phyloP scores from a whole-genome alignment of 257 asterid genomes.

The Lavandula angustifolia region DNA sequence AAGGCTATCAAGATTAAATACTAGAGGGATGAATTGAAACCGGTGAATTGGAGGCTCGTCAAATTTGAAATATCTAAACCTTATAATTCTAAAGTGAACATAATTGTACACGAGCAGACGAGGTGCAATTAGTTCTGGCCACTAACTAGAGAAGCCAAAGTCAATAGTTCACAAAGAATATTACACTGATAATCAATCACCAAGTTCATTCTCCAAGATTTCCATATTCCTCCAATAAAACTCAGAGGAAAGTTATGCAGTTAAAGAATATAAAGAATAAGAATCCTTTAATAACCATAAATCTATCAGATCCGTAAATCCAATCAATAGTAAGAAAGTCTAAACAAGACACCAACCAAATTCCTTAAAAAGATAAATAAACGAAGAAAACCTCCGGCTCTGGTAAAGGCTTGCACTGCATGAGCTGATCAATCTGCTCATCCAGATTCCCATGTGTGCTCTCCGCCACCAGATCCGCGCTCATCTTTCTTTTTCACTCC shows the following conservation, averaged over 20 bases:
- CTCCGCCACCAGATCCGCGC: slow-evolving; percentile 80
- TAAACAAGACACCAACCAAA: neutral
- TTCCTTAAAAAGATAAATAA: neutral
- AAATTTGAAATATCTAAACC: slow-evolving; percentile 1
- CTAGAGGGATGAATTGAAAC: neutral
- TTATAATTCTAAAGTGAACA: no score
- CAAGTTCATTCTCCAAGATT: slow-evolving; percentile 5
- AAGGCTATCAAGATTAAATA: slow-evolving; percentile 21
- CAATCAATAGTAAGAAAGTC: neutral
- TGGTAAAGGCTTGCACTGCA: slow-evolving; percentile 93
- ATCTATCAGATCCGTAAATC: slow-evolving; percentile 18
- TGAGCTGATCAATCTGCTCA: slow-evolving; percentile 90
- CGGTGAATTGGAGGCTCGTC: neutral
- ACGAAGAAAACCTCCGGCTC: slow-evolving; percentile 69
- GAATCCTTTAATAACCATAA: slow-evolving; percentile 2
- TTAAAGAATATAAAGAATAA: neutral
- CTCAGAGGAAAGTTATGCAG: slow-evolving; percentile 9
- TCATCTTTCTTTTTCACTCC: slow-evolving; percentile 52
- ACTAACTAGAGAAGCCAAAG: neutral
- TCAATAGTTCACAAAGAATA: neutral
- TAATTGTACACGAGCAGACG: neutral
- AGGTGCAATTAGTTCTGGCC: neutral
- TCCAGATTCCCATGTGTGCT: slow-evolving; percentile 83
- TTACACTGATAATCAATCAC: neutral
- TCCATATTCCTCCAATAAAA: slow-evolving; percentile 22